Conservation (phyloP, 2,329 filamentous ascomycete species). For the Fulvia fulva region DNA sequence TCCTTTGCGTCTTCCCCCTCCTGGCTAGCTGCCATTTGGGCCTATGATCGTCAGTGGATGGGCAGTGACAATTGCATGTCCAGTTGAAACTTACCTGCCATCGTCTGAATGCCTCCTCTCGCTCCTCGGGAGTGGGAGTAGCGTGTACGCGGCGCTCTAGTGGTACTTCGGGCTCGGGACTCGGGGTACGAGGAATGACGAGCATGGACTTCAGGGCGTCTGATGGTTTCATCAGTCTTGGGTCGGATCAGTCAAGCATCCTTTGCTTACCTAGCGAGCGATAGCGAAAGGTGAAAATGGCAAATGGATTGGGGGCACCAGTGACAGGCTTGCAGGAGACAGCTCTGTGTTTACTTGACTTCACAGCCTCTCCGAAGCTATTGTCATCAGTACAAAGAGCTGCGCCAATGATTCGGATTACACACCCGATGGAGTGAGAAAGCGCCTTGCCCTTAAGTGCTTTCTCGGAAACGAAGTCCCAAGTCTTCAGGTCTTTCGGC, state of each 20-base stretch:
- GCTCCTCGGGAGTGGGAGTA: not conserved
- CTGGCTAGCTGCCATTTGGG: too few species aligned
- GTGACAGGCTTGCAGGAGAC: not conserved
- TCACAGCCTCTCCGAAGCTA: not conserved
- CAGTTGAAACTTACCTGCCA: not conserved
- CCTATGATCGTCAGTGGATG: not conserved
- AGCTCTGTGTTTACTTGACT: not conserved
- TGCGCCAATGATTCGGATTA: not conserved
- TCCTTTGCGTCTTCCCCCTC: not conserved
- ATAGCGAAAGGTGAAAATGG: slow-evolving; percentile 18
- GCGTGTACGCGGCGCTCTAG: slow-evolving; percentile 15
- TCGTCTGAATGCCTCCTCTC: not conserved
- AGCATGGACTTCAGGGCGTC: slow-evolving; percentile 11
- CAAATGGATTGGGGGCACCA: not conserved
- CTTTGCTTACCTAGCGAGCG: slow-evolving; percentile 17
- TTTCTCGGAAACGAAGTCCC: slow-evolving; percentile 16
- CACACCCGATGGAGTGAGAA: slow-evolving; percentile 15
- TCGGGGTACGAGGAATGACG: slow-evolving; percentile 11
- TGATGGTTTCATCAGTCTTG: not conserved
- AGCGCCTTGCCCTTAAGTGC: slow-evolving; percentile 17
- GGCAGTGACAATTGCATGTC: too few species aligned
- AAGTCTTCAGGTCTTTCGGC: not conserved
- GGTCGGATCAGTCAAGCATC: not conserved
- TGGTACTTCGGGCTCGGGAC: slow-evolving; percentile 7
- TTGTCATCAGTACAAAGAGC: not conserved